phyloP scores from a whole-genome alignment of 768 basidiomycete species.

The Russula sp. region DNA sequence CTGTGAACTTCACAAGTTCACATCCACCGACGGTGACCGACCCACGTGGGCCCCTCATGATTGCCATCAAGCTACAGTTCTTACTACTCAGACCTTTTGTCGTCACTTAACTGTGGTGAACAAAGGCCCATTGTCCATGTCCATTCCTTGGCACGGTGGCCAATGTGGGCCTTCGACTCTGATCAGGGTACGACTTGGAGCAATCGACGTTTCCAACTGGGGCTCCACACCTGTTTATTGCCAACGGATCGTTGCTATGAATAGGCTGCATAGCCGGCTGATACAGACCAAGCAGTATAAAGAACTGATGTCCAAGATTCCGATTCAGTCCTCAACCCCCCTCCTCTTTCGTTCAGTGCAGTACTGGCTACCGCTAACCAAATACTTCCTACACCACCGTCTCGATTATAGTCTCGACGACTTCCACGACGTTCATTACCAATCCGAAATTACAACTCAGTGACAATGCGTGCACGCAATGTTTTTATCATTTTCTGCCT shows the following conservation, averaged over 20 bases:
- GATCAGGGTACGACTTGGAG: background rate
- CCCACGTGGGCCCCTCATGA: too few relatives aligned
- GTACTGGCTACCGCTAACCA: constrained; percentile 16
- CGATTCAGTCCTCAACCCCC: background rate
- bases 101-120: too few relatives aligned
- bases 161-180: background rate
- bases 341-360: background rate
- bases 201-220: too few relatives aligned
- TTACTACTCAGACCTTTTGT: too few relatives aligned
- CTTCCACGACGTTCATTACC: background rate
- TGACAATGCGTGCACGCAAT: background rate
- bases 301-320: background rate
- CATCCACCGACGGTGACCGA: too few relatives aligned
- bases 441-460: background rate
- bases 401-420: background rate
- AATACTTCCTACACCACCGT: background rate
- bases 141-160: too few relatives aligned
- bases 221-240: too few relatives aligned
- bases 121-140: too few relatives aligned
- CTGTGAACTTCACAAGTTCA: too few relatives aligned
- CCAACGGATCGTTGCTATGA: too few relatives aligned
- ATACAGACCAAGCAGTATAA: background rate
- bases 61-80: too few relatives aligned
- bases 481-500: background rate
- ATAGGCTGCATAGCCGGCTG: too few relatives aligned